Conservation (phyloP, 805 yeast genomes). For the Gaillardinia entomophila region DNA sequence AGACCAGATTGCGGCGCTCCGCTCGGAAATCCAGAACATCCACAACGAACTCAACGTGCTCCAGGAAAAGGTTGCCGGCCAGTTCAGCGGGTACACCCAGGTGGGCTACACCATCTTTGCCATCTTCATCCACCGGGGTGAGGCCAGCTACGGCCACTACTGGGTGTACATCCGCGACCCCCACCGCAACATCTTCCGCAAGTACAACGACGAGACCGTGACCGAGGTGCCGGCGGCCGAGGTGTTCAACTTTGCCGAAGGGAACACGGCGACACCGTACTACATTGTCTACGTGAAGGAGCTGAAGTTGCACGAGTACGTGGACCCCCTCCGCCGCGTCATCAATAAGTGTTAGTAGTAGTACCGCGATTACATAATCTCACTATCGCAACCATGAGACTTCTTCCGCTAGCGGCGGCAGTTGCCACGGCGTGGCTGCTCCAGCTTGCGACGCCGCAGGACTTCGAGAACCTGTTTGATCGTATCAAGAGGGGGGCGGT, state of each 20-base stretch:
- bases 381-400: neutral
- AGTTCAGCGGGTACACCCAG: constrained; percentile 54
- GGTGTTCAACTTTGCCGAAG: constrained; percentile 59
- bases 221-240: constrained; percentile 65
- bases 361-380: neutral
- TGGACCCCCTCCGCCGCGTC: constrained; percentile 60
- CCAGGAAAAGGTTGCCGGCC: constrained; percentile 46
- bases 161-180: constrained; percentile 91
- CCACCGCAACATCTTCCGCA: constrained; percentile 62
- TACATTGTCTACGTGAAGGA: constrained; percentile 79
- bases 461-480: constrained; percentile 11
- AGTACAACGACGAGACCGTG: constrained; percentile 95
- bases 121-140: constrained; percentile 91
- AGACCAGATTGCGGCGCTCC: constrained; percentile 41
- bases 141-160: constrained; percentile 94
- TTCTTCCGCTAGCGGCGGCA: neutral
- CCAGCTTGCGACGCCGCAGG: neutral
- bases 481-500: constrained; percentile 15
- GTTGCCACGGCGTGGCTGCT: neutral
- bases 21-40: constrained; percentile 37
- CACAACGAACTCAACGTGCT: constrained; percentile 39
- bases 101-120: constrained; percentile 85
- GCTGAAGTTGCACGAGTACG: constrained; percentile 44
- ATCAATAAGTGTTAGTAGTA: constrained; percentile 3
- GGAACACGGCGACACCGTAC: constrained; percentile 90